Evolutionary conservation across 352 stramenopile species (phyloP).

Genomic region (Lagenidium giganteum): DNA sequence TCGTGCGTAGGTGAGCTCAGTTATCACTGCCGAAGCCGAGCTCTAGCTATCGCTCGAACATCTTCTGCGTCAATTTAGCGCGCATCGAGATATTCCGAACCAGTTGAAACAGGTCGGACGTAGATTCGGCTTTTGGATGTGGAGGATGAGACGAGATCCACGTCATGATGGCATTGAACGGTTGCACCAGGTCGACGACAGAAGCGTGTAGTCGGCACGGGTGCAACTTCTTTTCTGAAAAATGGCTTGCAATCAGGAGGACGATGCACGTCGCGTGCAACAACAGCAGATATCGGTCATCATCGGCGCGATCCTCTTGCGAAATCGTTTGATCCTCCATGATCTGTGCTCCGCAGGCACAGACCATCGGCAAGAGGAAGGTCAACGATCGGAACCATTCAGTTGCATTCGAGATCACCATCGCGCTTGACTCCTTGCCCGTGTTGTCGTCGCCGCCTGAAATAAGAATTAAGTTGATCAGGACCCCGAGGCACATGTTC

Average conservation of each 20-base stretch:
- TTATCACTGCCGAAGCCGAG: too few species aligned
- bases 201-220: slow-evolving; percentile 29
- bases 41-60: slow-evolving; percentile 9
- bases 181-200: slow-evolving; percentile 38
- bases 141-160: slow-evolving; percentile 64
- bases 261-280: slow-evolving; percentile 68
- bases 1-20: too few species aligned
- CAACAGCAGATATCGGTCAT: slow-evolving; percentile 77
- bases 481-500: slow-evolving; percentile 68
- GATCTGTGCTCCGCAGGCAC: slow-evolving; percentile 49
- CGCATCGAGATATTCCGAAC: slow-evolving; percentile 55
- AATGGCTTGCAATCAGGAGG: slow-evolving; percentile 59
- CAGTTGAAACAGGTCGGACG: slow-evolving; percentile 66
- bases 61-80: slow-evolving; percentile 30
- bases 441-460: slow-evolving; percentile 26
- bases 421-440: slow-evolving; percentile 7
- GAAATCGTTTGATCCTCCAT: slow-evolving; percentile 37
- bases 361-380: slow-evolving; percentile 73
- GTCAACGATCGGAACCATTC: slow-evolving; percentile 72
- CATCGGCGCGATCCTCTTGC: slow-evolving; percentile 50
- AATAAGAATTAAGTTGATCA: slow-evolving; percentile 76
- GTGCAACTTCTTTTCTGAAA: slow-evolving; percentile 37
- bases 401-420: slow-evolving; percentile 35
- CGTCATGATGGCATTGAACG: slow-evolving; percentile 43
- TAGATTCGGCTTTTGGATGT: slow-evolving; percentile 38